Base-by-base conservation (phyloP, 257 asterid genomes). In the Gynochthodes officinalis region DNA sequence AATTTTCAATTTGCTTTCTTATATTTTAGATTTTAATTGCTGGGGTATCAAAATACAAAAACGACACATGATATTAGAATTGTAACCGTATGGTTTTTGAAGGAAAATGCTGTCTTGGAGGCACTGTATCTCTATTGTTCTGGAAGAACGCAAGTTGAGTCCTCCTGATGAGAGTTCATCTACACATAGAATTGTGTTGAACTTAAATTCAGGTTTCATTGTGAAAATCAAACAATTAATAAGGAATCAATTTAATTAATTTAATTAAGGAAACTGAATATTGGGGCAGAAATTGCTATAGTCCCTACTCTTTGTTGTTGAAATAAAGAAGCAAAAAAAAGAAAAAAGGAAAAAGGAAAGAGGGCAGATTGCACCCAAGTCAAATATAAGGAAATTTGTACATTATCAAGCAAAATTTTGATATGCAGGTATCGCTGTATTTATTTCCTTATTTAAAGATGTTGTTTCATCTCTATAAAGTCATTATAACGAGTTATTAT, bases 361-460 rank as follows among this genome's bases (percentile, higher is more conserved):
- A 43, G 11, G 49, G 4, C 11, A 43, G 11, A 43, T 43, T 43
- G 11, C 49, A 43, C 49, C n/a, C 7, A 61, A 40, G 23, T 30
- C n/a, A 60, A 60, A 60, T 30, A 60, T 15, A 25, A 60, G 66
- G 66, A 60, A 60, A 12, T 60, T n/a, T 19, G 66, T 30, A 23
- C 46, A 61, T 61, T 35, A 15, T 61, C 67, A 61, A 61, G 33
- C 67, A 61, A 15, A 18, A 14, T 16, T 61, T 61, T 10, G 10
- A 10, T 18, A 7, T 43, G 49, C 49, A 43, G 49, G 15, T 43
- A 16, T 61, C n/a, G n/a, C n/a, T n/a, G n/a, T n/a, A n/a, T n/a
- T n/a, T n/a, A n/a, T 61, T n/a, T 61, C 67, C 67, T 61, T 61
- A 16, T 61, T 61, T 61, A 59, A 39, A 59, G 28, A 8, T 58